A percentile compares a stretch with the other conserved stretches of the same genome.
Conservation (phyloP, 169 alveolate species). For the Plasmodium gonderi region DNA sequence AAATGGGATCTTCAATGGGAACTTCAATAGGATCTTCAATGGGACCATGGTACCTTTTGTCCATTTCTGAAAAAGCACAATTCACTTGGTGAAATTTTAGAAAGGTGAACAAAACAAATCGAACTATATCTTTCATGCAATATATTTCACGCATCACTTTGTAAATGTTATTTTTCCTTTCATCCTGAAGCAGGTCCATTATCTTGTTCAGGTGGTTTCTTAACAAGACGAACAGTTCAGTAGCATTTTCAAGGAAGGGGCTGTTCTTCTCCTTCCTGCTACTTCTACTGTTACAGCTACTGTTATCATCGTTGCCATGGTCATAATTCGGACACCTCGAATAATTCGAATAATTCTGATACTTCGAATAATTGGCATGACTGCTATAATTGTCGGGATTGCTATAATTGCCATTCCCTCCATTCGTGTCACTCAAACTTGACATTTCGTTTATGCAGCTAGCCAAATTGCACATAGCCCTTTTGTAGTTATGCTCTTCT, state of each 20-base stretch:
- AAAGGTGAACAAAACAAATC: constrained; percentile 26
- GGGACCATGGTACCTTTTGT: neutral
- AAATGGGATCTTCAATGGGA: neutral
- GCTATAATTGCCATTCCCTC: no score
- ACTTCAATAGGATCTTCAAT: neutral
- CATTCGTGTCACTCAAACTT: neutral
- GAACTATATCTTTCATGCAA: neutral
- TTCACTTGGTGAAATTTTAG: constrained; percentile 5
- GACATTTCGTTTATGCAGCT: neutral
- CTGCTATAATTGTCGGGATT: no score
- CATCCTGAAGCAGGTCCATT: neutral
- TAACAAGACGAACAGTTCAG: neutral
- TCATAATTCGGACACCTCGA: neutral
- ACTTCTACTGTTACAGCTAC: neutral
- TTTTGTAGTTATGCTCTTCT: neutral
- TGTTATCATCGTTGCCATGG: neutral
- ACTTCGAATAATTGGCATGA: no score
- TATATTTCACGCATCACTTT: constrained; percentile 24
- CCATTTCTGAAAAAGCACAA: neutral
- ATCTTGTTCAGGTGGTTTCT: constrained; percentile 12
- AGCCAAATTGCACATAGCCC: neutral
- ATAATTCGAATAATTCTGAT: neutral
- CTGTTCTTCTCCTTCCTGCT: neutral
- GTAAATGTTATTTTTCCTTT: neutral
- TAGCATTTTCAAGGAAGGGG: neutral